Evolutionary conservation across 805 yeast genomes (phyloP).

Genomic region (Priceomyces carsonii): DNA sequence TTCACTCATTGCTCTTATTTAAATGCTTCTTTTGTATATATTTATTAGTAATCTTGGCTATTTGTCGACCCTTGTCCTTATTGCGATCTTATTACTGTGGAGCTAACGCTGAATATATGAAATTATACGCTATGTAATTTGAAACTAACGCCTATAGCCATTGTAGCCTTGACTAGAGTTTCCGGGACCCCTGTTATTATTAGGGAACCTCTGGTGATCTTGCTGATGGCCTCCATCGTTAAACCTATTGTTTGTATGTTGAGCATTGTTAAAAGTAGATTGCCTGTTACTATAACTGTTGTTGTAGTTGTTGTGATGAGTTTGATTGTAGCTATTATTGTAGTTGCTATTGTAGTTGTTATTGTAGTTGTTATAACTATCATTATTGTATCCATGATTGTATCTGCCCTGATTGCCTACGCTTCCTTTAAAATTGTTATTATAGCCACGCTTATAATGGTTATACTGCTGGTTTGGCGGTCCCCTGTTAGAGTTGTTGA

Average conservation of each 20-base stretch:
- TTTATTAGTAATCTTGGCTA: not conserved
- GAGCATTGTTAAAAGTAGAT: constrained; percentile 2
- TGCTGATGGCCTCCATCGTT: not conserved
- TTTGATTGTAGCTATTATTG: constrained; percentile 7
- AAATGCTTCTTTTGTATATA: not conserved
- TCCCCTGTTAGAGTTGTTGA: constrained; percentile 10
- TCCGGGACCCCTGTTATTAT: constrained; percentile 1
- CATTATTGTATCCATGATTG: constrained; percentile 12
- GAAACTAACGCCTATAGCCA: constrained; percentile 6
- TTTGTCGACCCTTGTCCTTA: not conserved
- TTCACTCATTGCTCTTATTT: no score
- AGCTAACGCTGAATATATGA: no score
- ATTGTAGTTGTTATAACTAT: constrained; percentile 9
- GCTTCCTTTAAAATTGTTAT: constrained; percentile 13
- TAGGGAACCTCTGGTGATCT: not conserved
- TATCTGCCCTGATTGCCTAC: constrained; percentile 9
- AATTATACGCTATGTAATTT: no score
- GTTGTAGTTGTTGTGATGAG: constrained; percentile 8
- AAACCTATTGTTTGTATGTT: not conserved
- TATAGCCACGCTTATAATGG: constrained; percentile 12
- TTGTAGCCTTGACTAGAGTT: constrained; percentile 4
- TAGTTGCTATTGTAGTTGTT: constrained; percentile 8
- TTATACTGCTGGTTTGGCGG: constrained; percentile 10
- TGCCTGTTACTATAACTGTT: constrained; percentile 8
- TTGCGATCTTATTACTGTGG: no score